Base-by-base conservation (phyloP, 192 early-diverging fungal genomes). In the Podila minutissima region DNA sequence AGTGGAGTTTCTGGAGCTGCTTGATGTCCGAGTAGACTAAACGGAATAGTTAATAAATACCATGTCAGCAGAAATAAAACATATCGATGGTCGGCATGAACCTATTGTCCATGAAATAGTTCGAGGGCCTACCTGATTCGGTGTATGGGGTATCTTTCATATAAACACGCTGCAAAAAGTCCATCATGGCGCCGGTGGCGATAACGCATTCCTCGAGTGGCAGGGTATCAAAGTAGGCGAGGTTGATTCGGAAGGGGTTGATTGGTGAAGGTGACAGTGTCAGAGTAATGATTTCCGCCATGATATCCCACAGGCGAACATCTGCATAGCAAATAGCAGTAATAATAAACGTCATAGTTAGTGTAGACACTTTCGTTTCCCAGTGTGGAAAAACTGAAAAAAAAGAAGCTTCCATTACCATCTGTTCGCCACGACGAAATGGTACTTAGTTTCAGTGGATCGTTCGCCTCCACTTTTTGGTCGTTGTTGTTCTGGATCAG, bases 211-310 rank as follows among this genome's bases (percentile, higher is more conserved):
- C 92, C 68, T 93, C 92, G 0, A 91, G 57, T 1, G 92, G 88
- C 46, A 93, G 69, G 4, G 74, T 64, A 19, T 91, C 91, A 77
- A 88, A 92, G 50, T 89, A 92, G 22, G 75, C 74, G 62, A 87
- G 87, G 53, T 91, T 86, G 24, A 93, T 84, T 41, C 87, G 83
- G 74, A 92, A 93, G 2, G 92, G 92, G 74, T 93, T 93, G 57
- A 88, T 79, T 2, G 89, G 90, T 35, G 88, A 85, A 50, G 85
- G 87, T 37, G 69, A 72, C 63, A 91, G 59, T 12, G 90, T 84
- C 20, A 88, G 76, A 37, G 85, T 86, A 15, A 93, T 87, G 22
- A 93, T 87, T 77, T 93, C 92, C 17, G 89, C 92, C 48, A 93
- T 81, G 10, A 93, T 88, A 60, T 93, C 90, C 88, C 91, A 90